phyloP scores from a whole-genome alignment of 202 grass and related monocot genomes.

The Hordeum pubiflorum region DNA sequence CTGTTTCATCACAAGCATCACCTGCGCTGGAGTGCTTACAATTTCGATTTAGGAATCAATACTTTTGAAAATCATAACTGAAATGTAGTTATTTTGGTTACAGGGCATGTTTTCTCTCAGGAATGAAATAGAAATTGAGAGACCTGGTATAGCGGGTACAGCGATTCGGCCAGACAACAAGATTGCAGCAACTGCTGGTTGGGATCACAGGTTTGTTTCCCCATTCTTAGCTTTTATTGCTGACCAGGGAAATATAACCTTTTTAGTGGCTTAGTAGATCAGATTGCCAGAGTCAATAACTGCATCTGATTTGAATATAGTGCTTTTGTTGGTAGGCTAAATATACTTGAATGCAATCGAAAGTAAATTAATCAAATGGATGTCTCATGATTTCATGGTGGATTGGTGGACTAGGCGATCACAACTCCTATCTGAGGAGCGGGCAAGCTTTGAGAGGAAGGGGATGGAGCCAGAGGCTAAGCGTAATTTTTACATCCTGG shows the following conservation, averaged over 20 bases:
- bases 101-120: constrained; percentile 56
- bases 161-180: constrained; percentile 71
- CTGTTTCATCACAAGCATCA: neutral
- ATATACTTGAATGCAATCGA: neutral
- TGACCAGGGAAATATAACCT: neutral
- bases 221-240: constrained; percentile 10
- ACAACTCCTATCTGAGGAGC: too few species aligned
- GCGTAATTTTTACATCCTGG: too few species aligned
- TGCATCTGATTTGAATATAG: neutral
- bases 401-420: neutral
- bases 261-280: neutral
- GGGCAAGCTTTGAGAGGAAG: too few species aligned
- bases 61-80: neutral
- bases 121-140: constrained; percentile 71
- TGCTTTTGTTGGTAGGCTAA: neutral
- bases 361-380: neutral
- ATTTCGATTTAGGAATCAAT: neutral
- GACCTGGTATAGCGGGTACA: constrained; percentile 47
- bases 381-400: neutral
- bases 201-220: constrained; percentile 72
- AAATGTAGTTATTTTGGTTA: constrained; percentile 11
- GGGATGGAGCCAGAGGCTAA: too few species aligned
- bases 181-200: constrained; percentile 80
- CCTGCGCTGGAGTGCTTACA: neutral
- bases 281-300: neutral